phyloP scores from a whole-genome alignment of 2,329 filamentous ascomycete species.

The Amesomyces nigricolor region DNA sequence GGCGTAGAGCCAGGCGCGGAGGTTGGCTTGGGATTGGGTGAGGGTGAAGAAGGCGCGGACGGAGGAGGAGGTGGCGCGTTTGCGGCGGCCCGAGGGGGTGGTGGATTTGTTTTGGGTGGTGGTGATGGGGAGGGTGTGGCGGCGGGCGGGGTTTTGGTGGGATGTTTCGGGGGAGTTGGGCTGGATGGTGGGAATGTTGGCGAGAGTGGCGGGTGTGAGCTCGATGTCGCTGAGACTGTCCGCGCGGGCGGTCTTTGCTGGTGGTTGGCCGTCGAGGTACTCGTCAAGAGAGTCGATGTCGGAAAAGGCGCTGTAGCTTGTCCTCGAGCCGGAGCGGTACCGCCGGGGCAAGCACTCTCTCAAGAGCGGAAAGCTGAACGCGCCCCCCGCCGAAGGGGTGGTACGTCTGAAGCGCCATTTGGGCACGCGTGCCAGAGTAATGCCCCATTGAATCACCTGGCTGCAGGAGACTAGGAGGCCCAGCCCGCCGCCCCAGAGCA shows the following conservation, averaged over 20 bases:
- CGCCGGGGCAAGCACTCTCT: constrained; percentile 33
- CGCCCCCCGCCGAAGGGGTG: constrained; percentile 36
- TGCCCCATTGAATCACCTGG: constrained; percentile 73
- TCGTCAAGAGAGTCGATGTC: constrained; percentile 27
- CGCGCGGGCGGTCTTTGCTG: not conserved
- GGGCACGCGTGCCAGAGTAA: constrained; percentile 79
- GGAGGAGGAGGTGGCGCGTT: constrained; percentile 58
- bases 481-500: constrained; percentile 81
- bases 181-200: not conserved
- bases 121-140: constrained; percentile 50
- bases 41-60: constrained; percentile 72
- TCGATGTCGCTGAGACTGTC: constrained; percentile 19
- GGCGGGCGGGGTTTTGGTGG: constrained; percentile 26
- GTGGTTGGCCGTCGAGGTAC: constrained; percentile 7
- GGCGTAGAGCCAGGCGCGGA: constrained; percentile 81
- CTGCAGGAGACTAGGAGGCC: constrained; percentile 67
- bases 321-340: constrained; percentile 29
- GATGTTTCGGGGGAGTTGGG: constrained; percentile 8
- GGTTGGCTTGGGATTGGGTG: constrained; percentile 68
- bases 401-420: constrained; percentile 78
- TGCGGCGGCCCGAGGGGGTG: constrained; percentile 60
- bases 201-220: not conserved
- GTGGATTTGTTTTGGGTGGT: constrained; percentile 41
- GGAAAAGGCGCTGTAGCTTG: constrained; percentile 30
- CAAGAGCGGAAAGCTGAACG: constrained; percentile 43